A percentile compares a stretch with the other conserved stretches of the same genome.
Conservation (phyloP, 2,329 filamentous ascomycete genomes). For the Penicillium hesseltinei region DNA sequence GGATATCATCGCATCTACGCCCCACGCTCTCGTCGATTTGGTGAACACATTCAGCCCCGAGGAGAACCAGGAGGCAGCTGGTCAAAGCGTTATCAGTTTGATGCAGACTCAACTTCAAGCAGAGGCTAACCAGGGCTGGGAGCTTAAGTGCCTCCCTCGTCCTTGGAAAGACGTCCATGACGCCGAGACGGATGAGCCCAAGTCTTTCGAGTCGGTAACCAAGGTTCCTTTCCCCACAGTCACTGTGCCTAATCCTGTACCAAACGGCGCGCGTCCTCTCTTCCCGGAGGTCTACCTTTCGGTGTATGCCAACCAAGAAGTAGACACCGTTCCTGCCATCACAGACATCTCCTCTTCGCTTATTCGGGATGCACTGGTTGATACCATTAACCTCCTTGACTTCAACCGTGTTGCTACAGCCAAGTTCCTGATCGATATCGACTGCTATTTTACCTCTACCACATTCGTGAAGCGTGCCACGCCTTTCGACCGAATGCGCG, state of each 20-base stretch:
- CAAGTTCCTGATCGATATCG: conserved; percentile 86
- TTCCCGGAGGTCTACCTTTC: conserved; percentile 95
- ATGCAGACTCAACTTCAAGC: conserved; percentile 81
- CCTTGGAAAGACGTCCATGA: conserved; percentile 48
- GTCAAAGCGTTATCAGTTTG: conserved; percentile 72
- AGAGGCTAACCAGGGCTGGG: conserved; percentile 74
- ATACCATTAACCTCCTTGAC: conserved; percentile 91
- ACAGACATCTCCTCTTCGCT: conserved; percentile 76
- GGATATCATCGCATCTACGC: conserved; percentile 86
- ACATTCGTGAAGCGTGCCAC: conserved; percentile 94
- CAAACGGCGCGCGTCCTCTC: conserved; percentile 69
- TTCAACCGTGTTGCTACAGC: conserved; percentile 87
- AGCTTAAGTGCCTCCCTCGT: conserved; percentile 63
- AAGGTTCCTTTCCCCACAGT: conserved; percentile 80
- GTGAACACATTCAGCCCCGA: conserved; percentile 77
- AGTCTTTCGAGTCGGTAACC: conserved; percentile 57
- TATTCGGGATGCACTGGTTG: conserved; percentile 78
- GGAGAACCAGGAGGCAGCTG: conserved; percentile 59
- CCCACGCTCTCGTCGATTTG: conserved; percentile 77
- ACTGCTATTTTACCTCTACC: conserved; percentile 86
- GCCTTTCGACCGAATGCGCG: conserved; percentile 81
- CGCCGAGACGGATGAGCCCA: conserved; percentile 48
- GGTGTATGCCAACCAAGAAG: conserved; percentile 81
- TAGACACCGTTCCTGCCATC: conserved; percentile 80
- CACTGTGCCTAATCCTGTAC: conserved; percentile 70